phyloP scores from a whole-genome alignment of 116 monocot genomes.

The Phalaenopsis hybrid region DNA sequence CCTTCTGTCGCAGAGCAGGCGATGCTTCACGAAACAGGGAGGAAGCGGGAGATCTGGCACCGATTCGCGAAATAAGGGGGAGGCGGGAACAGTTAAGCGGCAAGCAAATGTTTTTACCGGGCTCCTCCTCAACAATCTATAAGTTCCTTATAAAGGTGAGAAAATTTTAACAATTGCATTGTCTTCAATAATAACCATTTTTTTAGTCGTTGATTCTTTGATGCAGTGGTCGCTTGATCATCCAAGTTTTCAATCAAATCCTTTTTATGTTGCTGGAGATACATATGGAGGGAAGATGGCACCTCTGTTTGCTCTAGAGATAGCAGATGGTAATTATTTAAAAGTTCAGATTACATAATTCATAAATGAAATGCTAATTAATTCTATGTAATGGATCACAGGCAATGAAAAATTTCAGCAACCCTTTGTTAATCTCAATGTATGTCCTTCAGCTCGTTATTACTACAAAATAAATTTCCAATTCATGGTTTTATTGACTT shows the following conservation, averaged over 20 bases:
- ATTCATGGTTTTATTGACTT: too few species aligned
- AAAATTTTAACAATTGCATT: neutral
- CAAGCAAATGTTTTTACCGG: too few species aligned
- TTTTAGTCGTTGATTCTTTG: too few species aligned
- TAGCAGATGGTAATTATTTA: constrained; percentile 15
- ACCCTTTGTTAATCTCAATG: neutral
- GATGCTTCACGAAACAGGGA: too few species aligned
- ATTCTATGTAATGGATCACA: neutral
- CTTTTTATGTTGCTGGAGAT: constrained; percentile 15
- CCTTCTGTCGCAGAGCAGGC: too few species aligned
- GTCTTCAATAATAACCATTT: too few species aligned
- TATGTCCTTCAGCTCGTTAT: too few species aligned
- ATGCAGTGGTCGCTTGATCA: constrained; percentile 19
- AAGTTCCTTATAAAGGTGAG: constrained; percentile 15
- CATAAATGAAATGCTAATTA: neutral
- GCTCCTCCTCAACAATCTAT: neutral
- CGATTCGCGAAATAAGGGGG: too few species aligned
- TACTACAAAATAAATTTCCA: too few species aligned
- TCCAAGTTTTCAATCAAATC: constrained; percentile 15
- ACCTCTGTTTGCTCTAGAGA: constrained; percentile 5
- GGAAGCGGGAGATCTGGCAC: too few species aligned
- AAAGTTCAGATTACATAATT: neutral
- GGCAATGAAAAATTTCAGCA: neutral
- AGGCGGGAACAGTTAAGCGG: too few species aligned
- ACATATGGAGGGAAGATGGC: constrained; percentile 19